phyloP scores from a whole-genome alignment of 2,329 filamentous ascomycete genomes.

The Fusarium subtropicale region DNA sequence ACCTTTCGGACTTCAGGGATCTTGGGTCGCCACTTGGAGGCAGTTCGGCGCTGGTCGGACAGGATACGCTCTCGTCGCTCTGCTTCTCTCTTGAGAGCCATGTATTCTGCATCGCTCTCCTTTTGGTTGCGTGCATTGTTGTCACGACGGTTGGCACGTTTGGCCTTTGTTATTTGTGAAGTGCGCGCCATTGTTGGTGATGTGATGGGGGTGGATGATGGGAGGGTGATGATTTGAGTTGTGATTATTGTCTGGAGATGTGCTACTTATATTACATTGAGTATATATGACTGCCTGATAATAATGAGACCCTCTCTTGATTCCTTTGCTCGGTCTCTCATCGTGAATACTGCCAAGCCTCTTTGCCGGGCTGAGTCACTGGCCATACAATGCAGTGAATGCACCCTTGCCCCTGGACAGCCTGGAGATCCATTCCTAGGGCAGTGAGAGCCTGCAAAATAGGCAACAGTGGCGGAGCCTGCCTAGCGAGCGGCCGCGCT shows the following conservation, averaged over 20 bases:
- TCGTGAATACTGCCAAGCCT: neutral
- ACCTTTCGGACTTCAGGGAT: conserved; percentile 56
- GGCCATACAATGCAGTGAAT: neutral
- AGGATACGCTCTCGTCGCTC: conserved; percentile 54
- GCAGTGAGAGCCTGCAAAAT: neutral
- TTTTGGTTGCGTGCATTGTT: conserved; percentile 30
- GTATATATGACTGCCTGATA: neutral
- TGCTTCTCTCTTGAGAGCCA: conserved; percentile 51
- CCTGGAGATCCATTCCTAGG: neutral
- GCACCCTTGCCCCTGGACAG: too few relatives aligned
- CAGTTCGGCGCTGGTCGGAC: conserved; percentile 51
- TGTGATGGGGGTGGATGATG: neutral
- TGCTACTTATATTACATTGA: conserved; percentile 3
- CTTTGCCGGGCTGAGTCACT: conserved; percentile 33
- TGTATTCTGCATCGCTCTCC: conserved; percentile 47
- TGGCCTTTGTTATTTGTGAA: conserved; percentile 4
- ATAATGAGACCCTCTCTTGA: neutral
- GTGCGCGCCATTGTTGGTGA: conserved; percentile 36
- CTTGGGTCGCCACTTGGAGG: conserved; percentile 56
- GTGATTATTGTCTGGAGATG: neutral
- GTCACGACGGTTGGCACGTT: conserved; percentile 25
- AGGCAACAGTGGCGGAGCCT: conserved; percentile 32
- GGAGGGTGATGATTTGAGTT: neutral
- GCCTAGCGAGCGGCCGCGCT: conserved; percentile 2
- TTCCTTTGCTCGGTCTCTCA: neutral